Base-by-base conservation (phyloP, 2,329 filamentous ascomycete species). In the Alternaria panax region DNA sequence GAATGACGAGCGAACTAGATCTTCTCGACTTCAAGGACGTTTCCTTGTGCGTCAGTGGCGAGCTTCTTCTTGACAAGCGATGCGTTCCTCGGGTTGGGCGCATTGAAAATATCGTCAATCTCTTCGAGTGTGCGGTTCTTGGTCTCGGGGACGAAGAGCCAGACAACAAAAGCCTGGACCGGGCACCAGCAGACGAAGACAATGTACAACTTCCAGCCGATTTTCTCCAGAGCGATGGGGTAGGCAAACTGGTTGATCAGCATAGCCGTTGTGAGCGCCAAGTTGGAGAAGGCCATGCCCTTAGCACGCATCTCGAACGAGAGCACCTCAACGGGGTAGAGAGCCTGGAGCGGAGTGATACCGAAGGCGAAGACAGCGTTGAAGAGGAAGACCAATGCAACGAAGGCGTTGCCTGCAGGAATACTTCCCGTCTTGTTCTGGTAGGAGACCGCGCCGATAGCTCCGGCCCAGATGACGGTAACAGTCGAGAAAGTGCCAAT, bases 261-360 rank as follows among this genome's bases (percentile, higher is more conserved):
- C 55, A 63, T 67, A 28, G 62, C 71, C 9, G 63, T 52, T 14
- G 57, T 71, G 45, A 71, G 52, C 0, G 69, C 51, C 41, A 72
- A 51, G 38, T 61, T 60, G 28, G 63, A 67, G 48, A 73, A 69
- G 11, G 68, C 71, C 68, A 73, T 72, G 16, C 71, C 71, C 59
- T 78, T 77, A 24, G 74, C 75, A 30, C 75, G 69, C 22, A 75
- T 77, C 38, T 71, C 68, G 57, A 75, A 76, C 36, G 73, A 71
- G 40, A 78, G 70, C n/a, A 72, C 70, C 43, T 78, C 75, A 11
- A 74, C 72, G 14, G 72, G 66, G 54, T 76, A 78, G 1, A 77
- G 62, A 1, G 71, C 73, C 52, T 73, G 74, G 6, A 77, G 67
- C 12, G 75, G 75, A 3, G 76, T 79, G 60, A 74, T 72, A 51